Percentiles rank a stretch among this genome's conserved stretches.
These are phyloP conservation scores for Gnomoniopsis smithogilvyi DNA, from an alignment of 2,329 filamentous ascomycete genomes.

Conservation along the genomic window DNA sequence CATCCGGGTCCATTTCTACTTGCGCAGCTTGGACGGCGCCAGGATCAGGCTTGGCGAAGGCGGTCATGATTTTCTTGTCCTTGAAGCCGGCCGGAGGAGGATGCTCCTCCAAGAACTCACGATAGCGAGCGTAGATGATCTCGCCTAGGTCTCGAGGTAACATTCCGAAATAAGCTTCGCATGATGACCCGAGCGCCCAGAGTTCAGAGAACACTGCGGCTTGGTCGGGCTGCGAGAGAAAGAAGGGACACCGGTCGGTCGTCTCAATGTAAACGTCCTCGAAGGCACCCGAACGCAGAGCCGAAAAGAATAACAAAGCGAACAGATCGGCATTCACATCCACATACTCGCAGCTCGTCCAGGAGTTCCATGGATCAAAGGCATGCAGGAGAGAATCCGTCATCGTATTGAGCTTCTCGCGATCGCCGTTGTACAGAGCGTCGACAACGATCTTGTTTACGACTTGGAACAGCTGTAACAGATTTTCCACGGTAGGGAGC, in stretches of 20 bases:
- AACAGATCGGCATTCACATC: slow-evolving; percentile 51
- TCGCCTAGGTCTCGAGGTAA: slow-evolving; percentile 45
- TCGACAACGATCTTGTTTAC: slow-evolving; percentile 26
- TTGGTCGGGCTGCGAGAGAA: slow-evolving; percentile 59
- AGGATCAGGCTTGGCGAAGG: slow-evolving; percentile 29
- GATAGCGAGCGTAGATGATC: slow-evolving; percentile 32
- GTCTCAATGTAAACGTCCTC: slow-evolving; percentile 63
- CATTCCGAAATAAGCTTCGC: slow-evolving; percentile 60
- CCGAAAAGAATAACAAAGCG: slow-evolving; percentile 54
- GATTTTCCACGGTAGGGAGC: slow-evolving; percentile 21
- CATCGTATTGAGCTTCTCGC: slow-evolving; percentile 32
- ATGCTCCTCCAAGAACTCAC: slow-evolving; percentile 24
- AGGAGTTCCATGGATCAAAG: slow-evolving; percentile 23
- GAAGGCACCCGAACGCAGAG: slow-evolving; percentile 52
- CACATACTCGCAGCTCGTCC: slow-evolving; percentile 27
- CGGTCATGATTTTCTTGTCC: slow-evolving; percentile 30
- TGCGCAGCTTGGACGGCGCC: background rate
- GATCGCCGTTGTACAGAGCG: slow-evolving; percentile 28
- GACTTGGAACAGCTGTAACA: slow-evolving; percentile 23
- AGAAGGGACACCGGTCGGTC: slow-evolving; percentile 58
- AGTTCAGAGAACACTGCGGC: slow-evolving; percentile 62
- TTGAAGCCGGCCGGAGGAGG: slow-evolving; percentile 24
- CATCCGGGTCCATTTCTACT: slow-evolving; percentile 18
- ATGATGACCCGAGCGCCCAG: slow-evolving; percentile 61
- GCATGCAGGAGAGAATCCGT: slow-evolving; percentile 33